Evolutionary conservation across 768 basidiomycete species (phyloP), one percentile per base, ranked within the genome.

Genomic region (Mycena maculata): DNA sequence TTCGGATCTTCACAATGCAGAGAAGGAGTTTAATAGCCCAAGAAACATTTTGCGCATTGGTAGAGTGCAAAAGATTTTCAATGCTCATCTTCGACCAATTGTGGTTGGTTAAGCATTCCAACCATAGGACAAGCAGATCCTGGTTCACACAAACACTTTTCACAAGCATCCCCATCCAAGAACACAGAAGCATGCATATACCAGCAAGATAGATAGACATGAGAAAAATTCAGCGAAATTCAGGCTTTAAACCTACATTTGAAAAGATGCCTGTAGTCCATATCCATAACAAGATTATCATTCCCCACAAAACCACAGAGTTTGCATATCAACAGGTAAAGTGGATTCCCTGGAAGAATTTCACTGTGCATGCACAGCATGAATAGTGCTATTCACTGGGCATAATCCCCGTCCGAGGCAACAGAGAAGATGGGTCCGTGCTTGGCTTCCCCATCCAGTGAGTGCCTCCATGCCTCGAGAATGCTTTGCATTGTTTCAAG

Each of bases 21-120:
- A 69, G 68, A 74, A 76, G 36, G 4, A 63, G 54, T 41, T 75
- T 72, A 16, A 75, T 49, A 28, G 67, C 33, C 67, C 49, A 52
- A 62, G 77, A 25, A 70, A 68, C 39, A 70, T 64, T 57, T 73
- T 79, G 74, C 61, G 76, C 22, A 71, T 72, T 42, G 61, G 71
- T 75, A 23, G 68, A 63, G 23, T 72, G 44, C 33, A 74, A 54
- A 3, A 74, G 62, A 18, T 27, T 47, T 1, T 72, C 25, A 4
- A 74, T 58, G 27, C 27, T 54, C 12, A 10, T 27, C 15, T 67
- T 53, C 20, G 52, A 45, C 67, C 63, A 60, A 30, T 41, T 49
- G 48, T 65, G n/a, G 55, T 50, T 22, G 48, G 52, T 16, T 38
- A 55, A 58, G 2, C n/a, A 30, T 27, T 58, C 36, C 13, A 72